Conservation (phyloP, 768 basidiomycete species). For the Russula dissimulans region DNA sequence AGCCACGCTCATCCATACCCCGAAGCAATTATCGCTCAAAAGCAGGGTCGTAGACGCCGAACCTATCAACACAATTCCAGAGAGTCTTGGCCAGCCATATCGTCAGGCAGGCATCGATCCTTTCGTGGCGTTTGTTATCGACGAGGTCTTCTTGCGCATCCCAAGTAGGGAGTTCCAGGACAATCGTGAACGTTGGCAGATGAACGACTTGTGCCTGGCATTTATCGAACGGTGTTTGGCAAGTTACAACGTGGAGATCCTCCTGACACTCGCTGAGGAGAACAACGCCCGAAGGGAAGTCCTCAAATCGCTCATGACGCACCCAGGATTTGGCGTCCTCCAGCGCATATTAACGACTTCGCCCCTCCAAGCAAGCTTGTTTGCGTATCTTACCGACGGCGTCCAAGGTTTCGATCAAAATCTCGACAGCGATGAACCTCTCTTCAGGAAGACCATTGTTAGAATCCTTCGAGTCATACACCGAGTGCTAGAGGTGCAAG, state of each 20-base stretch:
- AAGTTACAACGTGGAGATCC: slow-evolving; percentile 68
- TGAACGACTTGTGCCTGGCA: slow-evolving; percentile 74
- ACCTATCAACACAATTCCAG: slow-evolving; percentile 66
- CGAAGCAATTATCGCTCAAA: slow-evolving; percentile 57
- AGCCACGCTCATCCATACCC: slow-evolving; percentile 72
- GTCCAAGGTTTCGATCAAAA: slow-evolving; percentile 67
- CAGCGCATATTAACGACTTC: slow-evolving; percentile 67
- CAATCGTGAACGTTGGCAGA: slow-evolving; percentile 74
- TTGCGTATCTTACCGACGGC: slow-evolving; percentile 77
- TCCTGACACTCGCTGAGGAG: slow-evolving; percentile 53
- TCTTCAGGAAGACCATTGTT: slow-evolving; percentile 64
- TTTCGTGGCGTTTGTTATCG: slow-evolving; percentile 79
- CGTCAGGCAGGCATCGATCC: slow-evolving; percentile 73
- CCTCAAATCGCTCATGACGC: slow-evolving; percentile 49
- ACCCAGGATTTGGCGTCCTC: slow-evolving; percentile 86
- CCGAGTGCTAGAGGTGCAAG: slow-evolving; percentile 77
- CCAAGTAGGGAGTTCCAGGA: slow-evolving; percentile 64
- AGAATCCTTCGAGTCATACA: slow-evolving; percentile 76
- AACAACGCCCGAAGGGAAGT: slow-evolving; percentile 40
- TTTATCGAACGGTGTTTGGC: slow-evolving; percentile 81
- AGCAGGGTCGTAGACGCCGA: slow-evolving; percentile 51
- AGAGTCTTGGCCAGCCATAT: slow-evolving; percentile 70
- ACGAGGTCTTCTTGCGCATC: slow-evolving; percentile 79
- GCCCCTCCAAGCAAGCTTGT: slow-evolving; percentile 59
- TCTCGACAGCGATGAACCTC: slow-evolving; percentile 57